Conservation (phyloP, 2,329 filamentous ascomycete genomes). For the Paraconiothyrium brasiliense region DNA sequence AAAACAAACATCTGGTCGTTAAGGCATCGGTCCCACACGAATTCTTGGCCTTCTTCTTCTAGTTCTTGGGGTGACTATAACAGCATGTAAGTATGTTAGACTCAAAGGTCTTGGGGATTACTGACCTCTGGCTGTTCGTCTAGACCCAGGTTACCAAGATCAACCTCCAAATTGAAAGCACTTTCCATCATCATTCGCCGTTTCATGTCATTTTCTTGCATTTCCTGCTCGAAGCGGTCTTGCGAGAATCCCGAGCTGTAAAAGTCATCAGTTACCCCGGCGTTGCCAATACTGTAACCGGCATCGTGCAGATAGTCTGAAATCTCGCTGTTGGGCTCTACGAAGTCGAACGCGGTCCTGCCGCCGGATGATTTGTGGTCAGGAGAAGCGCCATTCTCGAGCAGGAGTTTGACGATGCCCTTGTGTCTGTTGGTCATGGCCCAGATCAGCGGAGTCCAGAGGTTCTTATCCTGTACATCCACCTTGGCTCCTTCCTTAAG, state of each 20-base stretch:
- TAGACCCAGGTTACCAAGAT: slow-evolving; percentile 92
- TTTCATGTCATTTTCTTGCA: slow-evolving; percentile 95
- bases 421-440: slow-evolving; percentile 99
- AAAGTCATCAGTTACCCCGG: slow-evolving; percentile 85
- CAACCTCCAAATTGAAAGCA: slow-evolving; percentile 94
- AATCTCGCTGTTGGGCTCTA: slow-evolving; percentile 94
- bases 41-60: slow-evolving; percentile 89
- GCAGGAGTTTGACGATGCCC: slow-evolving; percentile 87
- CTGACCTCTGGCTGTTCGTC: slow-evolving; percentile 92
- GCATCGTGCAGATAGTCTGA: slow-evolving; percentile 94
- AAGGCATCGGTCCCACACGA: slow-evolving; percentile 92
- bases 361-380: slow-evolving; percentile 95
- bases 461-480: slow-evolving; percentile 92
- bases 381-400: slow-evolving; percentile 94
- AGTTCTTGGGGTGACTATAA: slow-evolving; percentile 72
- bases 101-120: slow-evolving; percentile 17
- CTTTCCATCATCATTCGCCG: slow-evolving; percentile 99
- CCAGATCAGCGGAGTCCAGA: slow-evolving; percentile 99
- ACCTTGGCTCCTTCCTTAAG: slow-evolving; percentile 88
- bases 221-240: slow-evolving; percentile 94
- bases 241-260: slow-evolving; percentile 93
- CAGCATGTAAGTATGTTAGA: slow-evolving; percentile 30
- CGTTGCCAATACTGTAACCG: slow-evolving; percentile 87
- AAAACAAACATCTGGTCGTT: slow-evolving; percentile 99
- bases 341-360: slow-evolving; percentile 93